Percentiles rank a stretch among this genome's conserved stretches.
Conservation (phyloP, 148 eudicot species). For the Persicaria tinctoria region DNA sequence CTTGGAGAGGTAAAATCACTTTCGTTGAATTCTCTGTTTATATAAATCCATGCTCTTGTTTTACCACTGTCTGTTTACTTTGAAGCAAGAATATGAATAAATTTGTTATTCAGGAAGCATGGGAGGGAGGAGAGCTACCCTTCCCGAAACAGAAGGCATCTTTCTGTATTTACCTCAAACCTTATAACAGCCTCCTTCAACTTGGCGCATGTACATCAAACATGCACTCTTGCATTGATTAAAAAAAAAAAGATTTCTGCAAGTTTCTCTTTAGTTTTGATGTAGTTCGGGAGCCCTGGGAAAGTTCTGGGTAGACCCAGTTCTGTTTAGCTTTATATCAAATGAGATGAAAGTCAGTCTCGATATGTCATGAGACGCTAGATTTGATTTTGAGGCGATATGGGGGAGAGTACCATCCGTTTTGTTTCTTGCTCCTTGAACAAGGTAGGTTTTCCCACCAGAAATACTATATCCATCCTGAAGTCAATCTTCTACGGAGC, state of each 20-base stretch:
- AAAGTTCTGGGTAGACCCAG: not conserved
- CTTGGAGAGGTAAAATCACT: constrained; percentile 58
- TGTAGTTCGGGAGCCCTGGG: not conserved
- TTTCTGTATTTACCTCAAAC: not conserved
- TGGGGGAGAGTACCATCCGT: too few relatives aligned
- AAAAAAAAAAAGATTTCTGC: not conserved
- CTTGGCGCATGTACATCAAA: not conserved
- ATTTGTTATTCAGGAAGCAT: constrained; percentile 15
- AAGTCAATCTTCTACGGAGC: not conserved
- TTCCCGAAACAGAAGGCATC: too few relatives aligned
- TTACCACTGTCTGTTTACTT: not conserved
- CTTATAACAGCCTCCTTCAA: not conserved
- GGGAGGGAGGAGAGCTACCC: not conserved
- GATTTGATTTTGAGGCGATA: too few relatives aligned
- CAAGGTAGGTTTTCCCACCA: not conserved
- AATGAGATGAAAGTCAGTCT: too few relatives aligned
- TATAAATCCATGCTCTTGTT: not conserved
- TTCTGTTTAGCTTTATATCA: not conserved
- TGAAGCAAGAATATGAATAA: constrained; percentile 12
- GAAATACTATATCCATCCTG: not conserved
- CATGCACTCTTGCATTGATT: not conserved
- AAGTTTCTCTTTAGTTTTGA: not conserved
- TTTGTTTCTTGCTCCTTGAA: not conserved
- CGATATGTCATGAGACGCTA: too few relatives aligned
- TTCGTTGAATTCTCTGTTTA: not conserved